Percentiles rank a stretch among this genome's conserved stretches.
phyloP scores from a whole-genome alignment of 352 stramenopile species.

The Pythium plurisporium region DNA sequence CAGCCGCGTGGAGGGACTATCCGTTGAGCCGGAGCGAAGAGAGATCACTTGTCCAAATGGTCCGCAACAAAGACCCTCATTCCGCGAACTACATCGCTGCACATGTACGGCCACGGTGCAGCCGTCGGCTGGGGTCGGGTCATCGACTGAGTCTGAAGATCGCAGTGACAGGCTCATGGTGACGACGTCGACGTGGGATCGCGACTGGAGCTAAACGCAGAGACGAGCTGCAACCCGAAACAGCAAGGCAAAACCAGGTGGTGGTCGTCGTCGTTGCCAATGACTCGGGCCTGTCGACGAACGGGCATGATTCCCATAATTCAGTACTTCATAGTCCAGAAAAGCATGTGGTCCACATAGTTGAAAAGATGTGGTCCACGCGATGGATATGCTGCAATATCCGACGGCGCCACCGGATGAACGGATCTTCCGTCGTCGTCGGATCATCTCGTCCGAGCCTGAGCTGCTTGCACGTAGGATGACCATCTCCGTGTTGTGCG shows the following conservation, averaged over 20 bases:
- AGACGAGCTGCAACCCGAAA: neutral
- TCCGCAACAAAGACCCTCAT: too few relatives aligned
- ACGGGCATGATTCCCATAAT: neutral
- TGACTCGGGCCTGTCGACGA: conserved; percentile 1
- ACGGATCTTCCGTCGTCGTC: too few relatives aligned
- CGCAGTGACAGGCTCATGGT: neutral
- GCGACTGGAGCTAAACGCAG: neutral
- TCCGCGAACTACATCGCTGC: too few relatives aligned
- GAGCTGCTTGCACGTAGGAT: too few relatives aligned
- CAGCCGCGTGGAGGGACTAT: neutral
- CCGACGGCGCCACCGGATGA: too few relatives aligned
- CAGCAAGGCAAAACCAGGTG: neutral
- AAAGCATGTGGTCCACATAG: conserved; percentile 7
- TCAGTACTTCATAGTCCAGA: neutral
- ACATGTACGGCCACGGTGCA: too few relatives aligned
- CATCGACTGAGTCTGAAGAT: too few relatives aligned
- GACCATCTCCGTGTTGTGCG: too few relatives aligned
- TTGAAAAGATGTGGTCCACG: too few relatives aligned
- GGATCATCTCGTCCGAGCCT: too few relatives aligned
- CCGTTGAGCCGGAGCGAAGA: conserved; percentile 2
- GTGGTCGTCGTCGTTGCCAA: neutral
- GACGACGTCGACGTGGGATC: conserved; percentile 10
- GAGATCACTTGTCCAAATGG: neutral
- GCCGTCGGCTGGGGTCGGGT: too few relatives aligned
- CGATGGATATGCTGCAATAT: too few relatives aligned